Conservation (phyloP, 2,329 filamentous ascomycete species). For the Aspergillus puulaauensis region DNA sequence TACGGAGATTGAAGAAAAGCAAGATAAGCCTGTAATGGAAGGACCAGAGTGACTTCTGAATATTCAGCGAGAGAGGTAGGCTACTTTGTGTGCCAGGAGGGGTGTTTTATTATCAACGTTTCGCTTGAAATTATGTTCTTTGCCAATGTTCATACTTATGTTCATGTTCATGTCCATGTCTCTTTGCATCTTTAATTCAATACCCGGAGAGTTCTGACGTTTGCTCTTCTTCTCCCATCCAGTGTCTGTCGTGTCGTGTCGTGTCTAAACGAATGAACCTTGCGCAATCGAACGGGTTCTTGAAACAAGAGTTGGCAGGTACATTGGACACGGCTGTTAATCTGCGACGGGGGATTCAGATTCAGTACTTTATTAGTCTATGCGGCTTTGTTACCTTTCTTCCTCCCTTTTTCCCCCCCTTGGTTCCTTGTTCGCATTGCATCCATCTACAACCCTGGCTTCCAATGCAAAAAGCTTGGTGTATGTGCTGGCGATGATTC, state of each 20-base stretch:
- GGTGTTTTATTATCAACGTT: background rate
- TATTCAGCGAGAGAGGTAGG: constrained; percentile 19
- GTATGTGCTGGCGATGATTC: constrained; percentile 26
- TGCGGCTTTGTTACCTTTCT: too few species aligned
- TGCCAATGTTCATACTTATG: constrained; percentile 7
- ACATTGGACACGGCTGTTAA: background rate
- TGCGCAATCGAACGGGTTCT: background rate
- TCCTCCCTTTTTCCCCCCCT: too few species aligned
- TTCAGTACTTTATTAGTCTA: too few species aligned
- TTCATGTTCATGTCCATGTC: constrained; percentile 7
- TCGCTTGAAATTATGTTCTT: constrained; percentile 4
- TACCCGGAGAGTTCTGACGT: constrained; percentile 27
- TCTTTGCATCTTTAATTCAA: constrained; percentile 21
- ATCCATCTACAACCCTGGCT: constrained; percentile 12
- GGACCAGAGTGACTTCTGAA: constrained; percentile 6
- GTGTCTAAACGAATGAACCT: background rate
- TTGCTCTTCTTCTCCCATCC: constrained; percentile 11
- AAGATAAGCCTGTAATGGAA: constrained; percentile 9
- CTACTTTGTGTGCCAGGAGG: background rate
- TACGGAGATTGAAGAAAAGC: constrained; percentile 7
- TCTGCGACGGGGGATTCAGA: too few species aligned
- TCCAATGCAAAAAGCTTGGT: background rate
- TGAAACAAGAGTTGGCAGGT: background rate
- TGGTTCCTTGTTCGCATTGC: constrained; percentile 14
- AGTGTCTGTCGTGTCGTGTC: constrained; percentile 2